phyloP scores from a whole-genome alignment of 192 early-diverging fungal species.

The Podila minutissima region DNA sequence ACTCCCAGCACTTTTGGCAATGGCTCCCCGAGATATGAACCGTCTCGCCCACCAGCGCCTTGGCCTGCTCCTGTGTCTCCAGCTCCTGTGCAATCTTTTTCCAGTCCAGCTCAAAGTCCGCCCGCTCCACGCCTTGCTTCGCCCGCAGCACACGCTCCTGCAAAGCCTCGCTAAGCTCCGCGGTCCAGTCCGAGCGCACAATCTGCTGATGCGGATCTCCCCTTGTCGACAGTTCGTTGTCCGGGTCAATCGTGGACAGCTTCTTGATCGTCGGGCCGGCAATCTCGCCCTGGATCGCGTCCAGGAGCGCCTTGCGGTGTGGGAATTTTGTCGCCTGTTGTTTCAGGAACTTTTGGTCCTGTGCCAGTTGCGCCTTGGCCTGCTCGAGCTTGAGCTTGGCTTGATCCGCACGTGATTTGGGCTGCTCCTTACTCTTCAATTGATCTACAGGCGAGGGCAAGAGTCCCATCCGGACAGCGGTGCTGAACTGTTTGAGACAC shows the following conservation, averaged over 20 bases:
- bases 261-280: slow-evolving; percentile 14
- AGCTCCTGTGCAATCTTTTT: slow-evolving; percentile 6
- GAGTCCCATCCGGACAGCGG: background rate
- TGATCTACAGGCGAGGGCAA: too few species aligned
- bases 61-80: slow-evolving; percentile 6
- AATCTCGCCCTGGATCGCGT: slow-evolving; percentile 3
- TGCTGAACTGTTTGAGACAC: slow-evolving; percentile 21
- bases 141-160: slow-evolving; percentile 16
- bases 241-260: background rate
- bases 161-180: slow-evolving; percentile 3
- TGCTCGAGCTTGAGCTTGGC: background rate
- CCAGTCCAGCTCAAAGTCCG: slow-evolving; percentile 34
- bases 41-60: background rate
- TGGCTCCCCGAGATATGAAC: slow-evolving; percentile 7
- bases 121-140: slow-evolving; percentile 26
- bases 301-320: background rate
- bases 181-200: slow-evolving; percentile 36
- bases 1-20: slow-evolving; percentile 34
- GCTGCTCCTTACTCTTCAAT: background rate
- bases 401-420: background rate
- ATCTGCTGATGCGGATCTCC: slow-evolving; percentile 12
- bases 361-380: background rate
- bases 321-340: background rate
- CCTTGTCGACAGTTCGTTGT: background rate
- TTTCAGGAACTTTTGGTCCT: background rate